Conservation (phyloP, 495 filamentous ascomycete genomes). For the Cairneyella variabilis region DNA sequence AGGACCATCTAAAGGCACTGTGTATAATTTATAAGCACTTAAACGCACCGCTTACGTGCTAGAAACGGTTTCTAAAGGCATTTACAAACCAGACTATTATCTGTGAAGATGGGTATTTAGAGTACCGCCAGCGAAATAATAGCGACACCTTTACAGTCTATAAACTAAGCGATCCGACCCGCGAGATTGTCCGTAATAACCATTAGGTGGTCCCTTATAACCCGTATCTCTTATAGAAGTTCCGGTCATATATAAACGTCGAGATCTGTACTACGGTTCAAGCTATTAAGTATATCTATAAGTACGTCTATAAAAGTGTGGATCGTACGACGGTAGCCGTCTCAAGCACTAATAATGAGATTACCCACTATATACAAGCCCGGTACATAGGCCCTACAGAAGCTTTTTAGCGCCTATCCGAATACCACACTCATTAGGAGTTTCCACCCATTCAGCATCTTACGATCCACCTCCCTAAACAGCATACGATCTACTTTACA, state of each 20-base stretch:
- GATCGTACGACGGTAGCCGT: conserved; percentile 8
- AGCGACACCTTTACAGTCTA: conserved; percentile 1
- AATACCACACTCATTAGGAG: conserved; percentile 13
- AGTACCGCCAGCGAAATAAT: background rate
- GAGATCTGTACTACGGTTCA: conserved; percentile 12
- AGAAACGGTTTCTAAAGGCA: conserved; percentile 1
- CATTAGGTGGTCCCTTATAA: conserved; percentile 19
- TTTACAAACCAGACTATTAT: background rate
- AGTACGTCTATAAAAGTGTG: conserved; percentile 23
- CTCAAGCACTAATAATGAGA: conserved; percentile 13
- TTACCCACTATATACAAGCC: conserved; percentile 10
- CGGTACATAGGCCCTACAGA: conserved; percentile 18
- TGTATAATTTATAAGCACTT: background rate
- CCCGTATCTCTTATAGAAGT: conserved; percentile 11
- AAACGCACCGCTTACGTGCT: background rate
- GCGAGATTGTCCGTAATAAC: conserved; percentile 8
- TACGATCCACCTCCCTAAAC: background rate
- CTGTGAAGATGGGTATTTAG: background rate
- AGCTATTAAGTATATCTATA: conserved; percentile 21
- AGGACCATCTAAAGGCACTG: background rate
- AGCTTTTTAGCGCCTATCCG: conserved; percentile 11
- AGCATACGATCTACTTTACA: conserved; percentile 14
- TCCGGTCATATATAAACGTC: conserved; percentile 11
- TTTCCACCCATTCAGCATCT: conserved; percentile 14
- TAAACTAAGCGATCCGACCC: background rate